These are phyloP conservation scores for Myxozyma vanderwaltii DNA, from an alignment of 805 yeast genomes.

Conservation along the genomic window DNA sequence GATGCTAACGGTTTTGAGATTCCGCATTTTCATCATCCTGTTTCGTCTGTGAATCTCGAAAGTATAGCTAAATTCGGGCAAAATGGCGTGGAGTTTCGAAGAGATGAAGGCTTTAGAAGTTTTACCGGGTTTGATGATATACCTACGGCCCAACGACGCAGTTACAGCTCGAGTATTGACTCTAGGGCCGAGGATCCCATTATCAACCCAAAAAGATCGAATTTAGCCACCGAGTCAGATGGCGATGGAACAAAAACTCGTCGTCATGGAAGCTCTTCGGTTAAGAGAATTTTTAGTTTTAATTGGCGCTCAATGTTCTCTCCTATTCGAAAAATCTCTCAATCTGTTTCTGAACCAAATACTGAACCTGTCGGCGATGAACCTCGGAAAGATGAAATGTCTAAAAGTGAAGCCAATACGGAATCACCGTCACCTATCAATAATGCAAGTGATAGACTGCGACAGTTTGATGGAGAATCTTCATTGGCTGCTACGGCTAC, in stretches of 20 bases:
- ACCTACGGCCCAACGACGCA: not conserved
- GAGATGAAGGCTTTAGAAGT: conserved; percentile 1
- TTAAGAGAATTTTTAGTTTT: conserved; percentile 13
- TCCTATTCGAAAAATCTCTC: not conserved
- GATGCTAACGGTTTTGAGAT: conserved; percentile 17
- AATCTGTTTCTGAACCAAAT: not conserved
- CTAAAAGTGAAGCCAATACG: not conserved
- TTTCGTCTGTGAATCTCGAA: conserved; percentile 28
- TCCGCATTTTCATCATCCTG: conserved; percentile 29
- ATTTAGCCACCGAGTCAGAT: too few species aligned
- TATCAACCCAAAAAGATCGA: not conserved
- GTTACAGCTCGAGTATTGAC: not conserved
- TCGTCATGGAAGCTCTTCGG: not conserved
- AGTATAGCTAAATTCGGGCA: conserved; percentile 12
- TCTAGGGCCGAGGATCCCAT: not conserved
- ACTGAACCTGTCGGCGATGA: too few species aligned
- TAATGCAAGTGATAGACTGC: too few species aligned
- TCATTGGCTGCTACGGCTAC: not conserved
- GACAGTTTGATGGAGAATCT: too few species aligned
- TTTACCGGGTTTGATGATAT: not conserved
- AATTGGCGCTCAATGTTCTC: conserved; percentile 21
- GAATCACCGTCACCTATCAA: not conserved
- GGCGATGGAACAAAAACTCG: not conserved
- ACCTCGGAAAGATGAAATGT: not conserved
- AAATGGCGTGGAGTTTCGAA: conserved; percentile 12